Percentiles rank a stretch among this genome's conserved stretches.
These are phyloP conservation scores for Candida arabinofermentans DNA, from an alignment of 805 yeast genomes.

Conservation along the genomic window DNA sequence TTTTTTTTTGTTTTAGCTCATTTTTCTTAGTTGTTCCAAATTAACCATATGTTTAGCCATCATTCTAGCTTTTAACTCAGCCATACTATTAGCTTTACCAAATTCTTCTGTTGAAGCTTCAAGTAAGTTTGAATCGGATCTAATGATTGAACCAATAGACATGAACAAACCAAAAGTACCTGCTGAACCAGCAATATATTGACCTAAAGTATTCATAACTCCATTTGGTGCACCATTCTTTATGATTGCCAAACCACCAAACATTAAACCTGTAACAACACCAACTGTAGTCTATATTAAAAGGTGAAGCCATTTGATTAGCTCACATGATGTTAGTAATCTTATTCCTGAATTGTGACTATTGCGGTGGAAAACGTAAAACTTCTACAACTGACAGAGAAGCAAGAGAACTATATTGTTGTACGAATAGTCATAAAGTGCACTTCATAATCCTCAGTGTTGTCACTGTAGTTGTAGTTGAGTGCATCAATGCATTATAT, in stretches of 20 bases:
- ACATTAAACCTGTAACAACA: constrained; percentile 89
- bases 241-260: constrained; percentile 88
- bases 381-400: too few relatives aligned
- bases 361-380: too few relatives aligned
- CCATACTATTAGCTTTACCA: constrained; percentile 27
- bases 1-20: not conserved
- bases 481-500: too few relatives aligned
- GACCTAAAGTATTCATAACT: constrained; percentile 92
- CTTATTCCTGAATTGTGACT: too few relatives aligned
- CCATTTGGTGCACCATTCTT: constrained; percentile 99
- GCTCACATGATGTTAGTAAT: not conserved
- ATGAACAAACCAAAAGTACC: constrained; percentile 95
- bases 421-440: too few relatives aligned
- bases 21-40: constrained; percentile 25
- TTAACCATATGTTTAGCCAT: constrained; percentile 38
- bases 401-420: too few relatives aligned
- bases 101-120: constrained; percentile 7
- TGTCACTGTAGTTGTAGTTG: too few relatives aligned
- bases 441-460: too few relatives aligned
- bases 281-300: constrained; percentile 62
- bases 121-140: constrained; percentile 55
- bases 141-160: constrained; percentile 91
- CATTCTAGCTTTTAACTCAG: constrained; percentile 38
- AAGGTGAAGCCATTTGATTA: not conserved
- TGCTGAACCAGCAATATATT: constrained; percentile 93